Base-by-base conservation (phyloP, 2,329 filamentous ascomycete genomes). In the Diaporthe citriasiana region DNA sequence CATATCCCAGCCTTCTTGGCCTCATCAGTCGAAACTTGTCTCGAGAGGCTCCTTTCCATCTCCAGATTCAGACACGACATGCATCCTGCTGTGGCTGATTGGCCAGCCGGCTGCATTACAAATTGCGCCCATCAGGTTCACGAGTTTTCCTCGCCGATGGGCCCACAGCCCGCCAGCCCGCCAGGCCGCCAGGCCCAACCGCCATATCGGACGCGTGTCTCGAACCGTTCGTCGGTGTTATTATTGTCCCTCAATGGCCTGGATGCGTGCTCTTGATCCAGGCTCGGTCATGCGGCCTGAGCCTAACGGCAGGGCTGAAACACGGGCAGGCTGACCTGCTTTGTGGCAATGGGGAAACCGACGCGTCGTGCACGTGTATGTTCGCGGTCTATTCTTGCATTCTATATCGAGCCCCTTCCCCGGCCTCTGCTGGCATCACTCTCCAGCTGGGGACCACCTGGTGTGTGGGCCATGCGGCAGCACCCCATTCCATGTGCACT, bases 171-270 rank as follows among this genome's bases (percentile, higher is more conserved):
- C n/a, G 40, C 38, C n/a, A 42, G 35, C 30, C 35, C 22, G 38
- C 50, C 22, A 13, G 59, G 30, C 60, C n/a, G n/a, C n/a, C n/a
- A n/a, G n/a, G n/a, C n/a, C n/a, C 71, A 69, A 68, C 70, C 59
- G 66, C 10, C 45, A 57, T 13, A 72, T 69, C 51, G 45, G 71
- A 73, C 51, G 71, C 40, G 15, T 55, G 71, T 73, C 55, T 73
- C 65, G 71, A 73, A 70, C 59, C 47, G 59, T 68, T 72, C 53
- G 63, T 57, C 53, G 27, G 10, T 15, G 66, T 42, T 56, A 47
- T 63, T 60, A 51, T 60, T 30, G 22, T 51, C 2, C 42, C 42
- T 15, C 33, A 53, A 51, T 22, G 27, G 60, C 60, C 42, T 66
- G 60, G 60, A 66, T 50, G 45, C 19, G 22, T 35, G 30, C 45